Evolutionary conservation across 73 alveolate genomes (phyloP).

Genomic region (Tetrahymena elliotti): DNA sequence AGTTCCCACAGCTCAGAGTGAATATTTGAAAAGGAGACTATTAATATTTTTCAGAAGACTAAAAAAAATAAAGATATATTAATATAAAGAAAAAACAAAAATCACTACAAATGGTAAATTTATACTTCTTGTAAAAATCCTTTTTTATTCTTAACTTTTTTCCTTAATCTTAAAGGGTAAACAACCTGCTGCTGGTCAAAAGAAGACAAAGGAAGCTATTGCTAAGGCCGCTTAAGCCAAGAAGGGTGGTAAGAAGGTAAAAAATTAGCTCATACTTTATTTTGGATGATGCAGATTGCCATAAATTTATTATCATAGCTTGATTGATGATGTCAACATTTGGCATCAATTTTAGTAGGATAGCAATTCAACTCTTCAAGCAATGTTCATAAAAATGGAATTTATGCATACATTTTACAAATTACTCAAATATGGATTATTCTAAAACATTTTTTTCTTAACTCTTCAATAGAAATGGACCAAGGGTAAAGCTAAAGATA

Average conservation of each 20-base stretch:
- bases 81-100: background rate
- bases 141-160: background rate
- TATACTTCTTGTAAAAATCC: background rate
- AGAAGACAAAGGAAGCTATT: slow-evolving; percentile 41
- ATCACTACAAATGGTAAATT: background rate
- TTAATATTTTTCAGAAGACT: background rate
- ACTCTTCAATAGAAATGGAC: slow-evolving; percentile 34
- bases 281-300: background rate
- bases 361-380: background rate
- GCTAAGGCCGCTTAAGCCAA: slow-evolving; percentile 33
- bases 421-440: background rate
- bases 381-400: background rate
- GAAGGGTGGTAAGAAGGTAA: slow-evolving; percentile 36
- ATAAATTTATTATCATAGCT: background rate
- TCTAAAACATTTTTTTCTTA: background rate
- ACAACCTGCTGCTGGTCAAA: slow-evolving; percentile 40
- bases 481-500: slow-evolving; percentile 45
- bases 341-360: background rate
- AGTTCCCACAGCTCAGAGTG: background rate
- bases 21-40: background rate
- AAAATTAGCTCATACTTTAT: background rate
- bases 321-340: background rate
- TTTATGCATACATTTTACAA: background rate
- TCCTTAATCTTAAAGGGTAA: slow-evolving; percentile 15
- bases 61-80: background rate